Conservation (phyloP, 306 rosid genomes). For the Cyamopsis tetragonoloba region DNA sequence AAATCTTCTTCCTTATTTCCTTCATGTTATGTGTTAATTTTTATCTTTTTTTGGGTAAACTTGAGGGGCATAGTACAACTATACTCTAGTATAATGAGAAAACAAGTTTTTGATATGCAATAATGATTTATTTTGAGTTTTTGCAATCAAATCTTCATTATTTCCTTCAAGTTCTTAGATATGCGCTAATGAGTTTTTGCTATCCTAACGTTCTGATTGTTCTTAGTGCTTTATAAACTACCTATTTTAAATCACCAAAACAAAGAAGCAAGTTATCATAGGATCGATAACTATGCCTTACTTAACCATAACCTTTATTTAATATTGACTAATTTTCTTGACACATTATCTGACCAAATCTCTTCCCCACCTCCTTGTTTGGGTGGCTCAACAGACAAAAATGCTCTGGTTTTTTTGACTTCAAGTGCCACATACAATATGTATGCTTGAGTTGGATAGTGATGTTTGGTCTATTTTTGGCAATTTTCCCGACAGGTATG, state of each 20-base stretch:
- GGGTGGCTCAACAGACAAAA: conserved; percentile 49
- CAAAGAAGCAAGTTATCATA: neutral
- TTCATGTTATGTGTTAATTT: too few relatives aligned
- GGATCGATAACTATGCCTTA: neutral
- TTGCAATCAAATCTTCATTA: neutral
- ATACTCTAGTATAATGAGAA: too few relatives aligned
- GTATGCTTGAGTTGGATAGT: conserved; percentile 84
- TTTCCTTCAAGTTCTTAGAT: neutral
- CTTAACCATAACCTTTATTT: neutral
- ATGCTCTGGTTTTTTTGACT: conserved; percentile 80
- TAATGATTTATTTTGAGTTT: too few relatives aligned
- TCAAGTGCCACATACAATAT: conserved; percentile 84
- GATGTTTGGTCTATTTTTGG: conserved; percentile 72
- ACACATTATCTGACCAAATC: conserved; percentile 15
- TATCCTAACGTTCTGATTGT: neutral
- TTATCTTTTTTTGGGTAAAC: too few relatives aligned
- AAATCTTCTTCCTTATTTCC: neutral
- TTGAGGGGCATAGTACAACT: too few relatives aligned
- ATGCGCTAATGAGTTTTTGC: neutral
- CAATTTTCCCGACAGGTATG: conserved; percentile 74
- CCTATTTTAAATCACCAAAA: neutral
- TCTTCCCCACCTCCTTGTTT: neutral
- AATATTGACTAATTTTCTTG: neutral
- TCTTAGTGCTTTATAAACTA: neutral
- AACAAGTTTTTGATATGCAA: too few relatives aligned